Evolutionary conservation across 306 rosid species (phyloP).

Genomic region (Quillaja saponaria): DNA sequence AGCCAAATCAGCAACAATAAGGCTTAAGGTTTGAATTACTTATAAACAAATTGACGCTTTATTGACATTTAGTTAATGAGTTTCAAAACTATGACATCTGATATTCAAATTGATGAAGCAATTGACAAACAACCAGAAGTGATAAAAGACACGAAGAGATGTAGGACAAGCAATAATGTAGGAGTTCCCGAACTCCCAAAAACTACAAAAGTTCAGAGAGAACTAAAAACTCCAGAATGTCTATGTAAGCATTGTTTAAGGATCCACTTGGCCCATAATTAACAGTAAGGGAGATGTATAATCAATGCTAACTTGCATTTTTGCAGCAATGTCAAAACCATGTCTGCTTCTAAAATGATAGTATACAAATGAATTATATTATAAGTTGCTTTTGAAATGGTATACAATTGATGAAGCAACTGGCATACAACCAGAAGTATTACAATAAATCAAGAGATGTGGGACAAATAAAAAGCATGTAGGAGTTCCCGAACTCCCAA

Average conservation of each 20-base stretch:
- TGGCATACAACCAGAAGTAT: neutral
- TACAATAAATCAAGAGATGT: too few species aligned
- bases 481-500: constrained; percentile 10
- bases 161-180: neutral
- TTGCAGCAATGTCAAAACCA: too few species aligned
- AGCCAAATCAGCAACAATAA: neutral
- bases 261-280: neutral
- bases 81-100: too few species aligned
- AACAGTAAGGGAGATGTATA: neutral
- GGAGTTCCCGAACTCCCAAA: constrained; percentile 10
- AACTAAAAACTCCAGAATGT: neutral
- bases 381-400: too few species aligned
- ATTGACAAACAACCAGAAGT: neutral
- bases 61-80: too few species aligned
- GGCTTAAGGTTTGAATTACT: too few species aligned
- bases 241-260: constrained; percentile 7
- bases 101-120: neutral
- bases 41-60: too few species aligned
- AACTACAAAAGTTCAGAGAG: neutral
- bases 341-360: too few species aligned
- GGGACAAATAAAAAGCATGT: neutral
- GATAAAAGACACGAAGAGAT: neutral
- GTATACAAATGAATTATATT: too few species aligned
- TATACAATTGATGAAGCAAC: neutral
- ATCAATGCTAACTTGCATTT: neutral